Evolutionary conservation across 176 grass and related monocot species (phyloP), one percentile per base, ranked within the genome.

Genomic region (Cymbopogon citratus): DNA sequence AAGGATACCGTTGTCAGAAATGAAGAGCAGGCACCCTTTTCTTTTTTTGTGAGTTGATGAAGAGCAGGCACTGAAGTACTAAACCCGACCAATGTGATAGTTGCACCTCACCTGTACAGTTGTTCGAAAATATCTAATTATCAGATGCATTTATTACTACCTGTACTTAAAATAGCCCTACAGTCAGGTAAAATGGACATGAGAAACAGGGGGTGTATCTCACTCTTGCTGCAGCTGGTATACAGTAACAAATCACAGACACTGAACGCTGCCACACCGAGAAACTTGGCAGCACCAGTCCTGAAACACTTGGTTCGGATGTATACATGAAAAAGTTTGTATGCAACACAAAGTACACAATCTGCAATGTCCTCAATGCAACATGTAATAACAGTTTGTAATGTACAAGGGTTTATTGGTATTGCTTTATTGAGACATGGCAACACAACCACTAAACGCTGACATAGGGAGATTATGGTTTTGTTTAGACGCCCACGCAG

Each of bases 361-460:
- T 68, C 83, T 73, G 18, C 59, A 73, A 79, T 73, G 60, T 43
- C 48, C 79, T 74, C 28, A 31, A 81, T 75, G 71, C 63, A 63
- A 89, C 77, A 75, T 76, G 46, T 52, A 70, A 84, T 23, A n/a
- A 67, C 68, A 76, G 81, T 83, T 72, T 79, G 68, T 86, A 74
- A 83, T 90, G 79, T 90, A 86, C 88, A 90, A 25, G 39, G 34
- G 60, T 86, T 82, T 86, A 86, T 90, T 86, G 74, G 19, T 65
- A 85, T 82, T 67, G 84, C 74, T 83, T 90, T 79, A 86, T 83
- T 86, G 38, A 73, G 56, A 59, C 78, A 78, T 85, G 49, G 59
- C 27, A 41, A n/a, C 69, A 18, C 28, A 82, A 60, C 27, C 16
- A 25, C 48, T 68, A 52, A 71, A 82, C 60, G 73, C 73, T 56